Conservation (phyloP, 1,139 yeast species). For the Yamadazyma mexicana region DNA sequence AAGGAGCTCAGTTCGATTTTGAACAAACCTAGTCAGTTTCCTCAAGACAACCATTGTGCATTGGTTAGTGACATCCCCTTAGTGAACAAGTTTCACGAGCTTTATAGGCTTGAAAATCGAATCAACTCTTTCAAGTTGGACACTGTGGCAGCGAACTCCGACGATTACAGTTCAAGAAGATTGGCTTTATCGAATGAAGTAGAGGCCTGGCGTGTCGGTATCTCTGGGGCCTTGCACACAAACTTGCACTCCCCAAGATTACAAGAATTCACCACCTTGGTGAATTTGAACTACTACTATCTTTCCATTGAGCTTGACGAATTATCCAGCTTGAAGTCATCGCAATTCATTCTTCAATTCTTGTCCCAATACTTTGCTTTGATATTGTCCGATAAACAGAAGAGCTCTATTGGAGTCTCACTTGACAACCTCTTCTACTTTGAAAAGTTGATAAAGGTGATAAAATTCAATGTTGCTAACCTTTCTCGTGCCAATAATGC, state of each 20-base stretch:
- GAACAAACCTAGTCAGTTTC: constrained; percentile 37
- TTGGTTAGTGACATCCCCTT: constrained; percentile 4
- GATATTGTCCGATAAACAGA: constrained; percentile 21
- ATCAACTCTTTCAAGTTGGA: constrained; percentile 14
- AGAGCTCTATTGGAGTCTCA: constrained; percentile 14
- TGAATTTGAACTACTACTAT: constrained; percentile 41
- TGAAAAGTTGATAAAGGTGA: constrained; percentile 36
- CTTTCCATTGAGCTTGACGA: constrained; percentile 44
- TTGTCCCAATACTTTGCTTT: constrained; percentile 42
- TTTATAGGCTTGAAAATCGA: constrained; percentile 17
- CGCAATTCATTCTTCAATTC: constrained; percentile 44
- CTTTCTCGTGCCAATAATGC: constrained; percentile 5
- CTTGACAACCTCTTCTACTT: constrained; percentile 31
- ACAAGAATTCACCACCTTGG: constrained; percentile 33
- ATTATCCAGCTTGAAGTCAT: constrained; percentile 35
- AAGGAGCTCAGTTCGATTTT: constrained; percentile 36
- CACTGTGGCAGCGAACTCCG: neutral
- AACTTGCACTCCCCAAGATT: constrained; percentile 17
- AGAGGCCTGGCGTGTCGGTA: constrained; percentile 39
- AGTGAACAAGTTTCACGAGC: constrained; percentile 10
- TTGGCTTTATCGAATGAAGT: constrained; percentile 14
- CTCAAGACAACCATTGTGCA: constrained; percentile 18
- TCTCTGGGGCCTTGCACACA: constrained; percentile 28
- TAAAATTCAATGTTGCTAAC: constrained; percentile 29
- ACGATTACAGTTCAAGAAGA: constrained; percentile 6